A percentile compares a stretch with the other conserved stretches of the same genome.
Conservation (phyloP, 192 early-diverging fungal species). For the Funneliformis mosseae region DNA sequence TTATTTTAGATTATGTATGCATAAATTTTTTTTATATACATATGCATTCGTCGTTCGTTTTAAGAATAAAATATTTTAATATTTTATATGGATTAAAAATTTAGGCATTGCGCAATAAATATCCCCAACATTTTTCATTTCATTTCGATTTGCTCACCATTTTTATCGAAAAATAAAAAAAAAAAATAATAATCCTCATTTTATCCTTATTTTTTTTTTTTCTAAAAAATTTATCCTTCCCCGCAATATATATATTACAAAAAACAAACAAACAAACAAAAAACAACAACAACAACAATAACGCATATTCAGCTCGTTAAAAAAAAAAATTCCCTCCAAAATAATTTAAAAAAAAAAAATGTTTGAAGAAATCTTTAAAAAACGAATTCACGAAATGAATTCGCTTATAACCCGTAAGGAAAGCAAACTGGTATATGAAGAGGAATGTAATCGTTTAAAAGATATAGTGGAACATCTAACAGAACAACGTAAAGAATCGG, state of each 20-base stretch:
- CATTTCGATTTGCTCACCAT: too few species aligned
- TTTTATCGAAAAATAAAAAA: too few species aligned
- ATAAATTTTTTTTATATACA: background rate
- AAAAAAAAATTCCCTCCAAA: background rate
- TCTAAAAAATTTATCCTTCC: too few species aligned
- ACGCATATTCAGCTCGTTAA: background rate
- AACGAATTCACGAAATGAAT: background rate
- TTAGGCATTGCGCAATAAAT: too few species aligned
- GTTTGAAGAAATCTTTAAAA: background rate
- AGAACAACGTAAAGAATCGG: background rate
- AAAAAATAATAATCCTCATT: too few species aligned
- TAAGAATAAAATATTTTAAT: background rate
- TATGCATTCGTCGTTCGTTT: background rate
- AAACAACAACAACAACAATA: too few species aligned
- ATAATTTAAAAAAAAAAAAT: background rate
- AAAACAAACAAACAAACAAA: too few species aligned
- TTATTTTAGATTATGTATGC: background rate
- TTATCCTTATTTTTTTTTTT: too few species aligned
- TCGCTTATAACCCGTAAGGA: background rate
- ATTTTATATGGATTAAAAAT: too few species aligned
- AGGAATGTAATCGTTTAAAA: slow-evolving; percentile 6
- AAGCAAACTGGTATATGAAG: slow-evolving; percentile 2
- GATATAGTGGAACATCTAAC: slow-evolving; percentile 2
- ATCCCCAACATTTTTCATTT: too few species aligned
- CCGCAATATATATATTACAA: too few species aligned